Conservation (phyloP, 768 basidiomycete genomes). For the Roridomyces roridus region DNA sequence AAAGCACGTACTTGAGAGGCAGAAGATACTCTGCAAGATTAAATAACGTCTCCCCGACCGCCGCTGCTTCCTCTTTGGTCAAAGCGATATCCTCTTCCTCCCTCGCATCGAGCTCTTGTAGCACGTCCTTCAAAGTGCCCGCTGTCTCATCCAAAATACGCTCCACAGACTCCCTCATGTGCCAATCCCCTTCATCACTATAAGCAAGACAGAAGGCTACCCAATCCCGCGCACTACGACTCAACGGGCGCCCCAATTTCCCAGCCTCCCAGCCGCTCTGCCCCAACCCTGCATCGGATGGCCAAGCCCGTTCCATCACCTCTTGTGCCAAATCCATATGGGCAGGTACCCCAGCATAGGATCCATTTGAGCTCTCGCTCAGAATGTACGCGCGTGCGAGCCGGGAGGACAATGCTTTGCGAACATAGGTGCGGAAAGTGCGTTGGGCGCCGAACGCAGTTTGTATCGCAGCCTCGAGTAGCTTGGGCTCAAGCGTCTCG, state of each 20-base stretch:
- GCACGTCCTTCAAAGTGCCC: constrained; percentile 71
- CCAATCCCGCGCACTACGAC: constrained; percentile 66
- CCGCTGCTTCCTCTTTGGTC: constrained; percentile 72
- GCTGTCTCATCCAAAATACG: constrained; percentile 73
- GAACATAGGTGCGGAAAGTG: constrained; percentile 66
- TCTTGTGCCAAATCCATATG: constrained; percentile 66
- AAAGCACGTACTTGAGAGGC: constrained; percentile 57
- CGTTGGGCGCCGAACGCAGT: constrained; percentile 66
- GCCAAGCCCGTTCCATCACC: constrained; percentile 76
- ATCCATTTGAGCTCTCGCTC: constrained; percentile 55
- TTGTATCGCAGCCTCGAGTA: constrained; percentile 40
- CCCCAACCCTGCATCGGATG: constrained; percentile 51
- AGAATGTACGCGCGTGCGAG: constrained; percentile 73
- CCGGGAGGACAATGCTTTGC: constrained; percentile 63
- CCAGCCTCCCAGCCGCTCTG: constrained; percentile 69
- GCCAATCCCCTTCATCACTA: constrained; percentile 32
- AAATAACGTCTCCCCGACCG: constrained; percentile 66
- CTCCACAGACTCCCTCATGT: constrained; percentile 47
- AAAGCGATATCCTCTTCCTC: constrained; percentile 57
- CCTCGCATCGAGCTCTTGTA: constrained; percentile 73
- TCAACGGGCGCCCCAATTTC: constrained; percentile 59
- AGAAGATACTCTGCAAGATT: constrained; percentile 65
- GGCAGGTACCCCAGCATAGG: constrained; percentile 65
- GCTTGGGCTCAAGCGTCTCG: constrained; percentile 16
- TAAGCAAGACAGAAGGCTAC: constrained; percentile 43